phyloP scores from a whole-genome alignment of 2,329 filamentous ascomycete species.

The Dichotomopilus funicola region DNA sequence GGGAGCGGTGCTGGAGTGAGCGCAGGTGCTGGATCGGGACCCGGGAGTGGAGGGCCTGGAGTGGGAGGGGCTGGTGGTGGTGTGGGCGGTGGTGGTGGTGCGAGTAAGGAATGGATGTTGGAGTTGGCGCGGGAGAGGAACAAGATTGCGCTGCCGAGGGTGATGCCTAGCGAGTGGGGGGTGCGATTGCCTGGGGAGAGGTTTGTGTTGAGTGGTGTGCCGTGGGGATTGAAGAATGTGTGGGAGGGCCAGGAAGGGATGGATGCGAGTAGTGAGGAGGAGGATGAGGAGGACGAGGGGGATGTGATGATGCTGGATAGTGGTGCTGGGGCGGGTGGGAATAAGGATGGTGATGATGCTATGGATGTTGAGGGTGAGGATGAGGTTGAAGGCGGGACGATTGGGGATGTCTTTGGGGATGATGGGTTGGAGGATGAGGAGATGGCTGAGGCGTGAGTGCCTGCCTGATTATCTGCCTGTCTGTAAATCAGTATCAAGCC shows the following conservation, averaged over 20 bases:
- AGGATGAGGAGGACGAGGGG: constrained; percentile 34
- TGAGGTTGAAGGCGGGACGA: constrained; percentile 46
- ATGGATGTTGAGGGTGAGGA: constrained; percentile 49
- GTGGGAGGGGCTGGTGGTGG: neutral
- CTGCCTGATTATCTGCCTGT: too few relatives aligned
- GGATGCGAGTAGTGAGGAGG: constrained; percentile 35
- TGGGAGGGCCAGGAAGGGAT: constrained; percentile 42
- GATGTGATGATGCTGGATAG: constrained; percentile 44
- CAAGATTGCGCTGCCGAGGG: constrained; percentile 56
- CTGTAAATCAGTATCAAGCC: too few relatives aligned
- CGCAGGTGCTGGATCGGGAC: too few relatives aligned
- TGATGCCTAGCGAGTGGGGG: constrained; percentile 61
- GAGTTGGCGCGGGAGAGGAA: constrained; percentile 69
- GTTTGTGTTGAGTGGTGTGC: constrained; percentile 59
- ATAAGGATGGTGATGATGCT: constrained; percentile 40
- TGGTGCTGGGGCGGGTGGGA: constrained; percentile 27
- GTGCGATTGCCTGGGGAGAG: constrained; percentile 60
- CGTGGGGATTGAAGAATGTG: constrained; percentile 57
- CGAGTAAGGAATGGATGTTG: constrained; percentile 68
- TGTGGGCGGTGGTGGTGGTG: constrained; percentile 33
- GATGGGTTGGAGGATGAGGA: constrained; percentile 30
- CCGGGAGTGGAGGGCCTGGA: constrained; percentile 40
- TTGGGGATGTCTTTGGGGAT: constrained; percentile 42
- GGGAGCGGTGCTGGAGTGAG: constrained; percentile 30
- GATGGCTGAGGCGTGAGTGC: constrained; percentile 29